Base-by-base conservation (phyloP, 169 alveolate species). In the Eimeria zaria region DNA sequence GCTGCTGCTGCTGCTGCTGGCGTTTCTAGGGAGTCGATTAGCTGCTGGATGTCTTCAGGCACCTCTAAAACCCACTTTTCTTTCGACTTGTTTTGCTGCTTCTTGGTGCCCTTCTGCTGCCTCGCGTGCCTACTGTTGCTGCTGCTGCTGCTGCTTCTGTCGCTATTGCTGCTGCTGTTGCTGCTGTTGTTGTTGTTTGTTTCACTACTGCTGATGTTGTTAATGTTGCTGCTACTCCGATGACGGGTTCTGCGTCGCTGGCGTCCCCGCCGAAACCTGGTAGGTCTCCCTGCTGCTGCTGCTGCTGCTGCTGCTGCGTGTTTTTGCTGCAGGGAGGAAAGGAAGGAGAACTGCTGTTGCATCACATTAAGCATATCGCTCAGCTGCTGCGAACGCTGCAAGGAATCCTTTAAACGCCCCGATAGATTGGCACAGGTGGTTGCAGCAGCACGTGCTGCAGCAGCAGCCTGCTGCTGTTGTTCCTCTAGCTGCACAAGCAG, bases 401-500 rank as follows among this genome's bases (percentile, higher is more conserved):
- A 27, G 24, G 90, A 33, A 48, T 58, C 90, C 90, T 81, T 16
- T 1, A 81, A 39, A 11, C 55, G 90, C 27, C 90, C 53, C 46
- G 71, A 81, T 16, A 81, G 90, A 22, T n/a, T 20, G 46, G 53
- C 41, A 81, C 51, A 44, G 22, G 33, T 18, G 6, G 90, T 48
- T 2, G 71, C 69, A n/a, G 90, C 69, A 51, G 67, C 27, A 30
- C 90, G 90, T 20, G 48, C 90, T 22, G 90, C 90, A 81, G 90
- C 90, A 53, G 90, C 90, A 48, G 55, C 53, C n/a, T 46, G 90
- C 55, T 81, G 90, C 73, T n/a, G 90, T 73, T 81, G 90, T 73
- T 81, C 90, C 55, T 81, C 90, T 51, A 81, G 27, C 36, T 27
- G 90, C 73, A 81, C n/a, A 30, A 51, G 90, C 48, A 81, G 46